phyloP scores from a whole-genome alignment of 139 green algal species.

The Picochlorum sp. region DNA sequence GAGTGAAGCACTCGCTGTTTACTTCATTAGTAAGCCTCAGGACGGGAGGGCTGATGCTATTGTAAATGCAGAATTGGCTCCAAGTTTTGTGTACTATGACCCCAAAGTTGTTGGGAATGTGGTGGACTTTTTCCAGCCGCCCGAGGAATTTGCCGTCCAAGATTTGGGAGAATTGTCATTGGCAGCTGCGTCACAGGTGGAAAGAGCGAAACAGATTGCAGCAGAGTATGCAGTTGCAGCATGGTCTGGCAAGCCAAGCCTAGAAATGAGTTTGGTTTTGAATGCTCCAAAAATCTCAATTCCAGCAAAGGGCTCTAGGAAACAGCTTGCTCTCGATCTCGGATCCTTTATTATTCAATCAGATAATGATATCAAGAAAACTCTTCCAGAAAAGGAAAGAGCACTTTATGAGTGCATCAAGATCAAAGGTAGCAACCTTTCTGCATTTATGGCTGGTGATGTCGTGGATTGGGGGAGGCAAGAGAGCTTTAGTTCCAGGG shows the following conservation, averaged over 20 bases:
- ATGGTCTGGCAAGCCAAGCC: conserved; percentile 33
- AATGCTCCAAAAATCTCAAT: conserved; percentile 79
- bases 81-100: conserved; percentile 73
- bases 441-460: conserved; percentile 56
- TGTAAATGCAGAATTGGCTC: conserved; percentile 47
- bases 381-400: conserved; percentile 51
- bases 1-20: conserved; percentile 24
- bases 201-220: conserved; percentile 41
- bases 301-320: conserved; percentile 19
- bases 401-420: conserved; percentile 70
- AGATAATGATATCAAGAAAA: conserved; percentile 16
- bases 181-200: conserved; percentile 41
- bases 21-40: conserved; percentile 54
- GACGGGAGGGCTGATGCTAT: conserved; percentile 60
- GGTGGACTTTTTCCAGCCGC: conserved; percentile 59
- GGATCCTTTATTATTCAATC: conserved; percentile 55
- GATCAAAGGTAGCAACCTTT: conserved; percentile 42
- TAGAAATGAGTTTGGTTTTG: conserved; percentile 54
- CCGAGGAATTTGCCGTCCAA: conserved; percentile 24
- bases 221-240: conserved; percentile 41
- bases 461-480: conserved; percentile 21
- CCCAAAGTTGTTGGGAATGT: conserved; percentile 47
- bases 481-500: conserved; percentile 2
- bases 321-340: conserved; percentile 63
- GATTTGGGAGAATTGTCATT: conserved; percentile 44